Evolutionary conservation across 2,329 filamentous ascomycete species (phyloP).

Genomic region (Fusarium sp.): DNA sequence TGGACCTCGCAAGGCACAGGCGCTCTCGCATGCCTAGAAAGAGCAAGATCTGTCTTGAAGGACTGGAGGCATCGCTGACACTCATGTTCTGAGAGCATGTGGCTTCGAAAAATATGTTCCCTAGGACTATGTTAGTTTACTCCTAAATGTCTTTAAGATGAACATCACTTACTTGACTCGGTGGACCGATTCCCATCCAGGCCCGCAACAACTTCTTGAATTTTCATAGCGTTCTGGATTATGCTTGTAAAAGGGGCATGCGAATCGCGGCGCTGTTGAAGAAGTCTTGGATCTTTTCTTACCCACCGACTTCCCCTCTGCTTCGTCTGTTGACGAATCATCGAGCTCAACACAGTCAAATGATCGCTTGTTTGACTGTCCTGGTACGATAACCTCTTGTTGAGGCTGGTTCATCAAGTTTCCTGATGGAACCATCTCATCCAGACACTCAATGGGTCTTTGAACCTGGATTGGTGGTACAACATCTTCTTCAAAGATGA

Average conservation of each 20-base stretch:
- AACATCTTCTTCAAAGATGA: constrained; percentile 16
- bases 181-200: constrained; percentile 28
- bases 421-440: not conserved
- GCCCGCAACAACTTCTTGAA: constrained; percentile 29
- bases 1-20: constrained; percentile 12
- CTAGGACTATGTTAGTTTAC: constrained; percentile 1
- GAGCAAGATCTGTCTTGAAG: constrained; percentile 4
- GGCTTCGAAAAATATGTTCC: constrained; percentile 34
- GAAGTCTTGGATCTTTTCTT: constrained; percentile 6
- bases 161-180: constrained; percentile 29
- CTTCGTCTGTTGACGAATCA: constrained; percentile 10
- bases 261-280: constrained; percentile 8
- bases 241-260: constrained; percentile 39
- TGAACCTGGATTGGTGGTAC: not conserved
- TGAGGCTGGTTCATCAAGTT: not conserved
- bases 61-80: constrained; percentile 24
- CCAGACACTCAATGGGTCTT: not conserved
- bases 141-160: not conserved
- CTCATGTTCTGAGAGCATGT: constrained; percentile 18
- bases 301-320: not conserved
- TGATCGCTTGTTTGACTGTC: constrained; percentile 3
- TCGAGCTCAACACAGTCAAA: constrained; percentile 2
- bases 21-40: constrained; percentile 14
- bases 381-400: not conserved
- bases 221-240: constrained; percentile 12